phyloP scores from a whole-genome alignment of 2,329 filamentous ascomycete species.

The Apiospora arundinis region DNA sequence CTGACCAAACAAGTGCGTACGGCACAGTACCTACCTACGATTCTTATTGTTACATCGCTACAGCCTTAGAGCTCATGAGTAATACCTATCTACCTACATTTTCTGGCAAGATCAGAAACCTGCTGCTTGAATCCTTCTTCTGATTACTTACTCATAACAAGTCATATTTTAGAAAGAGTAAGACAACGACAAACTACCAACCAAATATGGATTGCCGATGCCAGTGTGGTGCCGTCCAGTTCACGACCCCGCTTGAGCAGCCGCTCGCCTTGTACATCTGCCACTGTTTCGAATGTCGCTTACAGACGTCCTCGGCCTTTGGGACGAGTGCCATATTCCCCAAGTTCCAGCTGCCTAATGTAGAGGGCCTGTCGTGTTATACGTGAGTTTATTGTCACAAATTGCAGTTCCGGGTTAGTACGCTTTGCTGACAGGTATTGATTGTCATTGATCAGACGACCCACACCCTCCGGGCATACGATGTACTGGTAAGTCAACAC shows the following conservation, averaged over 20 bases:
- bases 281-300: conserved; percentile 71
- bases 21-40: not conserved
- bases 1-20: not conserved
- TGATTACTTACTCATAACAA: not conserved
- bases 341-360: conserved; percentile 62
- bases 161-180: no score
- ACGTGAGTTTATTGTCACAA: conserved; percentile 50
- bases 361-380: conserved; percentile 58
- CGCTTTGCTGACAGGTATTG: not conserved
- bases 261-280: conserved; percentile 74
- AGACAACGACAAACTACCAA: not conserved
- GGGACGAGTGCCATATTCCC: conserved; percentile 75
- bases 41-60: not conserved
- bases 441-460: conserved; percentile 53
- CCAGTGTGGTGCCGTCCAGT: conserved; percentile 68
- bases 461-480: conserved; percentile 61
- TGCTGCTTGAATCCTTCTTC: not conserved
- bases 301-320: conserved; percentile 70
- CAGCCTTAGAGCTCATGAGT: not conserved
- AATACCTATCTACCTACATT: not conserved
- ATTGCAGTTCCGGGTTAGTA: not conserved
- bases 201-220: conserved; percentile 63
- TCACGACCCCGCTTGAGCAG: conserved; percentile 64
- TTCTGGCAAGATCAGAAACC: not conserved
- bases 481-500: conserved; percentile 59